Evolutionary conservation across 106 monocot genomes (phyloP).

Genomic region (Agapanthus africanus): DNA sequence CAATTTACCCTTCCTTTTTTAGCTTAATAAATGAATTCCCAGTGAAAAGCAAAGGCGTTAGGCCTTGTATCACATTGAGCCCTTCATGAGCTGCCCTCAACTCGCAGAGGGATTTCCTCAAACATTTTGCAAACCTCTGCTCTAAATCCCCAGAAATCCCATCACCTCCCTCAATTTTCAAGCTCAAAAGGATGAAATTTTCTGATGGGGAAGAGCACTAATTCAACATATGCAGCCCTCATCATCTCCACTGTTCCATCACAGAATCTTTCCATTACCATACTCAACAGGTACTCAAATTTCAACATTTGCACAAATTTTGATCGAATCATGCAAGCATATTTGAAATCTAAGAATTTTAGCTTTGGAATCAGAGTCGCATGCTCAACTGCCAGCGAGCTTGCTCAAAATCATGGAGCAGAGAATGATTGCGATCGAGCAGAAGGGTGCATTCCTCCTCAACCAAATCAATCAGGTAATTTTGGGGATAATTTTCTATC

Average conservation of each 20-base stretch:
- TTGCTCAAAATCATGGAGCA: conserved; percentile 48
- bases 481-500: not conserved
- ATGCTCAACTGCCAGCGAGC: conserved; percentile 14
- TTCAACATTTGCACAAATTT: not conserved
- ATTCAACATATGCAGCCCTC: not conserved
- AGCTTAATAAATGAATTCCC: no score
- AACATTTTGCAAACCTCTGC: not conserved
- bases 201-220: not conserved
- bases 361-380: not conserved
- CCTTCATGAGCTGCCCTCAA: not conserved
- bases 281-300: conserved; percentile 6
- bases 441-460: conserved; percentile 29
- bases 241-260: not conserved
- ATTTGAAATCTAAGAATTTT: not conserved
- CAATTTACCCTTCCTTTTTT: no score
- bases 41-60: no score
- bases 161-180: no score
- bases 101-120: not conserved
- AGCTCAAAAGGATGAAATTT: not conserved
- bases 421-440: conserved; percentile 43
- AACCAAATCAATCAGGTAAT: conserved; percentile 41
- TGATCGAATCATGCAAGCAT: not conserved
- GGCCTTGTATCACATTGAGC: no score
- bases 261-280: not conserved
- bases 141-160: not conserved